A percentile compares a stretch with the other conserved stretches of the same genome.
phyloP scores from a whole-genome alignment of 805 yeast species.

The Ogataea corticis region DNA sequence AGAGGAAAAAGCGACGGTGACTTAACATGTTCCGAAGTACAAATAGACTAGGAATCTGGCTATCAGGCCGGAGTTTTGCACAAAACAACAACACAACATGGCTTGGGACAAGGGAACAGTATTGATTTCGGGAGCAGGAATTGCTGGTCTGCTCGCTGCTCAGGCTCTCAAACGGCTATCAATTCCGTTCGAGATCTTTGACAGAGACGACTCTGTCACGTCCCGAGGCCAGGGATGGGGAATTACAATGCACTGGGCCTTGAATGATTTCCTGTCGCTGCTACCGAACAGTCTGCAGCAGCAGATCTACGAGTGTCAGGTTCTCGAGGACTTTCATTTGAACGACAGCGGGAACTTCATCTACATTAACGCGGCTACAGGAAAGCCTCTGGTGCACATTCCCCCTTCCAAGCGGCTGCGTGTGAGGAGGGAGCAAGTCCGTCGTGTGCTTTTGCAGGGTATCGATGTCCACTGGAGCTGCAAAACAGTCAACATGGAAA shows the following conservation, averaged over 20 bases:
- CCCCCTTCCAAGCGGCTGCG: slow-evolving; percentile 34
- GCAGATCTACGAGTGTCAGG: slow-evolving; percentile 29
- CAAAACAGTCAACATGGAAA: slow-evolving; percentile 18
- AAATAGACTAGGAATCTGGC: too few relatives aligned
- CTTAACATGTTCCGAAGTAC: neutral
- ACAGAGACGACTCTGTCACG: slow-evolving; percentile 27
- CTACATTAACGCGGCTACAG: slow-evolving; percentile 33
- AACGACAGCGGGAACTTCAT: slow-evolving; percentile 32
- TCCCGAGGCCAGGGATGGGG: slow-evolving; percentile 37
- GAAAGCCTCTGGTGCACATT: slow-evolving; percentile 28
- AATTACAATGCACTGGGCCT: slow-evolving; percentile 35
- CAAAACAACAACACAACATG: neutral
- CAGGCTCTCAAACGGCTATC: slow-evolving; percentile 28
- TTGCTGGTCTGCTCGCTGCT: slow-evolving; percentile 28
- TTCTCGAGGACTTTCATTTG: slow-evolving; percentile 28
- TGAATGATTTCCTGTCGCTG: slow-evolving; percentile 24
- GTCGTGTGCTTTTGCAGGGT: slow-evolving; percentile 26
- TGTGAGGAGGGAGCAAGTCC: slow-evolving; percentile 33
- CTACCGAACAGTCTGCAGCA: slow-evolving; percentile 26
- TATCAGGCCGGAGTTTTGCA: too few relatives aligned
- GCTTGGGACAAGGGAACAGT: slow-evolving; percentile 23
- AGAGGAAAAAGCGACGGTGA: neutral
- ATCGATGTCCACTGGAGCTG: slow-evolving; percentile 34
- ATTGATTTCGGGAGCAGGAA: slow-evolving; percentile 25
- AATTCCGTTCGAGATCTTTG: slow-evolving; percentile 30